A percentile compares a stretch with the other conserved stretches of the same genome.
These are phyloP conservation scores for Mortierella sp. DNA, from an alignment of 371 early-diverging fungal species.

Conservation along the genomic window DNA sequence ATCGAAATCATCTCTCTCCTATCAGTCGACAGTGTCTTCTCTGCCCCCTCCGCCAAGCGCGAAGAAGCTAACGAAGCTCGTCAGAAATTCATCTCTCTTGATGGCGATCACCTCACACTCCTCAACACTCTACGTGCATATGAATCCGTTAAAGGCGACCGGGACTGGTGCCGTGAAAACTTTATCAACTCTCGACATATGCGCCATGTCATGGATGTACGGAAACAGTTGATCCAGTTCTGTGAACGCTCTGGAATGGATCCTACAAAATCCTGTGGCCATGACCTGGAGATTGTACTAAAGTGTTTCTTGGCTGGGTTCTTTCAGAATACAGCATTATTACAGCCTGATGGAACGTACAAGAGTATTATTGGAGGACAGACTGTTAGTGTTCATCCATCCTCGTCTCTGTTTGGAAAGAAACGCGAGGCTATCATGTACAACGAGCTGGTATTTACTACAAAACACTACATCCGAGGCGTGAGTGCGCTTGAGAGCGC, in stretches of 20 bases:
- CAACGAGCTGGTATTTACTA: slow-evolving; percentile 94
- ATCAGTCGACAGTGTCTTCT: slow-evolving; percentile 92
- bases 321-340: slow-evolving; percentile 89
- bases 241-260: slow-evolving; percentile 78
- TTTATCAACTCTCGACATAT: slow-evolving; percentile 89
- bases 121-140: slow-evolving; percentile 85
- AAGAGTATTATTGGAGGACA: slow-evolving; percentile 81
- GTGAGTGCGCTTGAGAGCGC: slow-evolving; percentile 85
- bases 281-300: slow-evolving; percentile 79
- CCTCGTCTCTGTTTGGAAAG: slow-evolving; percentile 85
- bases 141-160: slow-evolving; percentile 78
- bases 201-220: slow-evolving; percentile 89
- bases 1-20: slow-evolving; percentile 91
- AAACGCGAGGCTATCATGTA: slow-evolving; percentile 87
- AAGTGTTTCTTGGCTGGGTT: slow-evolving; percentile 92
- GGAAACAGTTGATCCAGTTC: slow-evolving; percentile 86
- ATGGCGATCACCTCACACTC: slow-evolving; percentile 93
- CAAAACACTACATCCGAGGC: slow-evolving; percentile 88
- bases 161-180: slow-evolving; percentile 92
- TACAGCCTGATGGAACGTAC: slow-evolving; percentile 92
- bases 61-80: slow-evolving; percentile 88
- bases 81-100: slow-evolving; percentile 75
- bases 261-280: slow-evolving; percentile 73
- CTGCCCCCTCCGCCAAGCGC: slow-evolving; percentile 85
- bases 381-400: slow-evolving; percentile 90